phyloP scores from a whole-genome alignment of 257 asterid species.

The Petunia axillaris region DNA sequence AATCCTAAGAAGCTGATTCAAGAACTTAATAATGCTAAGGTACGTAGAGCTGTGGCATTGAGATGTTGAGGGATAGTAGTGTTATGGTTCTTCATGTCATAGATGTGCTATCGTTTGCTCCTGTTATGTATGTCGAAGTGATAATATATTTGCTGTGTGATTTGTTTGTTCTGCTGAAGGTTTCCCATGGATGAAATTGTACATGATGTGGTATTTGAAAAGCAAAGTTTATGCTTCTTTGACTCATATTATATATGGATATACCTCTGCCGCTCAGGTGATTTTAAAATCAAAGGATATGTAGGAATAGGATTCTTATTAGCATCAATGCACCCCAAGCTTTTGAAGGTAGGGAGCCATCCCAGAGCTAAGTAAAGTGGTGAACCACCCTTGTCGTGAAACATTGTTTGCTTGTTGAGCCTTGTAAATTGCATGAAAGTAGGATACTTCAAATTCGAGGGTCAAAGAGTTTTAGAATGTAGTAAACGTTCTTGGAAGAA shows the following conservation, averaged over 20 bases:
- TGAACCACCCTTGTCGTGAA: not conserved
- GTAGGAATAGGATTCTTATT: not conserved
- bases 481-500: not conserved
- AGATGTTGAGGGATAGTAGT: not conserved
- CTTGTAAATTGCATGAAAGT: not conserved
- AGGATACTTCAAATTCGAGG: not conserved
- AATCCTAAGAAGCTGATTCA: constrained; percentile 78
- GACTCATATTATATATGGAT: not conserved
- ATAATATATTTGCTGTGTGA: constrained; percentile 6
- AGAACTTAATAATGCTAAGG: constrained; percentile 76
- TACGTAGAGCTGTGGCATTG: constrained; percentile 36
- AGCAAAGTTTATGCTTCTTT: not conserved
- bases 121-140: not conserved
- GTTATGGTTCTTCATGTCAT: not conserved
- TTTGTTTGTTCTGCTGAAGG: constrained; percentile 6
- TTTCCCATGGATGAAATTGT: not conserved
- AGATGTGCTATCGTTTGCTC: constrained; percentile 21
- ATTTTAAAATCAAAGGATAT: not conserved
- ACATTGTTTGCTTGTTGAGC: not conserved
- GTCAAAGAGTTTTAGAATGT: not conserved
- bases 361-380: not conserved
- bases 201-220: not conserved
- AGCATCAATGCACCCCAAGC: not conserved
- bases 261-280: not conserved
- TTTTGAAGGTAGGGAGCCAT: not conserved